phyloP scores from a whole-genome alignment of 2,329 filamentous ascomycete species.

The Xylariales sp. region DNA sequence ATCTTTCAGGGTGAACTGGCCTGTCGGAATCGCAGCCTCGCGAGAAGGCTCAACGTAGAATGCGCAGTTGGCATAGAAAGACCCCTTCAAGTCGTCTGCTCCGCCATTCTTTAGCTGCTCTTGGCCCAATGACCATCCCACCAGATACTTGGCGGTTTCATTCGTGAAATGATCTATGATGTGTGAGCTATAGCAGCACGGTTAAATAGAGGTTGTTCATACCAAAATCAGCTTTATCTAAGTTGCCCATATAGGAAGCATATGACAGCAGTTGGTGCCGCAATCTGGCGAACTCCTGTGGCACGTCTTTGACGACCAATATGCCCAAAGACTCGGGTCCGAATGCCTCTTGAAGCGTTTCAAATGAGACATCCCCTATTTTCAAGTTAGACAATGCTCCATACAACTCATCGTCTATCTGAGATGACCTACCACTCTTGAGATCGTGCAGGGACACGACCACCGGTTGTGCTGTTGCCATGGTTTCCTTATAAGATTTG shows the following conservation, averaged over 20 bases:
- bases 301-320: conserved; percentile 84
- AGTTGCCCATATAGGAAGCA: conserved; percentile 81
- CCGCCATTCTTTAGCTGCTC: conserved; percentile 75
- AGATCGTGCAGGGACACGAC: conserved; percentile 60
- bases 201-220: too few relatives aligned
- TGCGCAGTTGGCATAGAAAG: conserved; percentile 79
- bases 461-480: conserved; percentile 50
- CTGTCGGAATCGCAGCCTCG: conserved; percentile 57
- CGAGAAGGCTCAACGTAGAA: conserved; percentile 65
- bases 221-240: conserved; percentile 70
- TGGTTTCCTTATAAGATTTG: too few relatives aligned
- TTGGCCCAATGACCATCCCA: conserved; percentile 77
- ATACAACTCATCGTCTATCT: conserved; percentile 1
- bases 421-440: conserved; percentile 43
- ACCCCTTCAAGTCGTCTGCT: conserved; percentile 76
- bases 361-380: conserved; percentile 62
- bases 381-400: not conserved
- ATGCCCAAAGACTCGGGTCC: conserved; percentile 88
- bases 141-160: conserved; percentile 57
- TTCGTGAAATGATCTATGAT: conserved; percentile 49
- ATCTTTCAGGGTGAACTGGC: conserved; percentile 51
- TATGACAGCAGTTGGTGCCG: conserved; percentile 75
- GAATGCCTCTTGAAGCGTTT: conserved; percentile 72
- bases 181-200: not conserved
- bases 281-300: conserved; percentile 64